These are phyloP conservation scores for Schizonepeta tenuifolia DNA, from an alignment of 257 asterid species.

Conservation along the genomic window DNA sequence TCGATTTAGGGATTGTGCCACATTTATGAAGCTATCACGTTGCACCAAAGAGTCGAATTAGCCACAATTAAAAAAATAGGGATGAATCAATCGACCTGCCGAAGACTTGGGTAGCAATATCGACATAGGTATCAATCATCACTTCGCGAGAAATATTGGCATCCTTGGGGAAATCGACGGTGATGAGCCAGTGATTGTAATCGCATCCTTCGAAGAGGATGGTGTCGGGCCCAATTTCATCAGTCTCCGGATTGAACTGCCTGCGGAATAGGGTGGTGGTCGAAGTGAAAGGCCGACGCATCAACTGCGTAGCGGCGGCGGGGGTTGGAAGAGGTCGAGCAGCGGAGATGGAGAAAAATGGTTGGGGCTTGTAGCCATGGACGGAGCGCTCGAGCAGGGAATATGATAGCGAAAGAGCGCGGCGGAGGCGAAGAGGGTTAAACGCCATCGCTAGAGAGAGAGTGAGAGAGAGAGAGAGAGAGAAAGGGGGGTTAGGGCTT, in stretches of 20 bases:
- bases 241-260: conserved; percentile 51
- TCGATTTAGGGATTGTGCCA: neutral
- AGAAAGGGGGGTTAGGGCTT: conserved; percentile 28
- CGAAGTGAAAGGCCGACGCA: conserved; percentile 51
- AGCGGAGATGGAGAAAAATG: conserved; percentile 22
- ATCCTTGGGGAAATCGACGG: conserved; percentile 75
- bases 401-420: conserved; percentile 41
- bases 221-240: conserved; percentile 73
- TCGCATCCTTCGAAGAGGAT: conserved; percentile 98
- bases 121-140: conserved; percentile 73
- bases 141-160: conserved; percentile 55
- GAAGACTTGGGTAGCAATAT: conserved; percentile 78
- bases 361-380: conserved; percentile 32
- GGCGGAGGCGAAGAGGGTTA: conserved; percentile 47
- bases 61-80: neutral
- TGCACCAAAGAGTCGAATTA: neutral
- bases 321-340: conserved; percentile 29
- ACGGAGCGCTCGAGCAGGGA: conserved; percentile 42
- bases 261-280: conserved; percentile 46
- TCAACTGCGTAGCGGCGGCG: conserved; percentile 33
- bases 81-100: conserved; percentile 62
- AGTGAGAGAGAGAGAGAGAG: neutral
- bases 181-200: conserved; percentile 93
- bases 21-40: no score
- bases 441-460: conserved; percentile 41